phyloP scores from a whole-genome alignment of 2,329 filamentous ascomycete species.

The Metarhizium rileyi region DNA sequence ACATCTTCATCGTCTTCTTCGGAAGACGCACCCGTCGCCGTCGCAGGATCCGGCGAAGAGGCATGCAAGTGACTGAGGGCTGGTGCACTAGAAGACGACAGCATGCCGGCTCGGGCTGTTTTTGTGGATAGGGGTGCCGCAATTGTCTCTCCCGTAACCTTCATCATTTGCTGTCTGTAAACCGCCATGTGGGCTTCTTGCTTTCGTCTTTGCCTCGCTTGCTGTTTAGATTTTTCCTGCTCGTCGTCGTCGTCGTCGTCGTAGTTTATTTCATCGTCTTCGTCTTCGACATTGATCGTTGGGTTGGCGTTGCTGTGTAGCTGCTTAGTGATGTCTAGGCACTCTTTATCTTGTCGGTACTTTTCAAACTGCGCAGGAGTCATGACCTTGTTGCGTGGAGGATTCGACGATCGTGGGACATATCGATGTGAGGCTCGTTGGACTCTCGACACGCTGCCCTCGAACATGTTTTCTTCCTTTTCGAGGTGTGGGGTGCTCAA shows the following conservation, averaged over 20 bases:
- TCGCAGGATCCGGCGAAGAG: slow-evolving; percentile 25
- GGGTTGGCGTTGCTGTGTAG: slow-evolving; percentile 19
- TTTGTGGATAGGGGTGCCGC: slow-evolving; percentile 13
- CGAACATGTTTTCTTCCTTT: slow-evolving; percentile 48
- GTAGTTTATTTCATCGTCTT: slow-evolving; percentile 54
- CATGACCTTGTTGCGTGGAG: slow-evolving; percentile 67
- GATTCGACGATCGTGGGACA: slow-evolving; percentile 23
- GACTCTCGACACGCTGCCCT: slow-evolving; percentile 32
- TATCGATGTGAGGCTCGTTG: slow-evolving; percentile 27
- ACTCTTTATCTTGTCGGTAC: slow-evolving; percentile 65
- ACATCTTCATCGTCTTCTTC: slow-evolving; percentile 89
- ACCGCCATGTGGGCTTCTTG: slow-evolving; percentile 86
- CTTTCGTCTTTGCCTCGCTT: slow-evolving; percentile 69
- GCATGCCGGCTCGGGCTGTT: slow-evolving; percentile 42
- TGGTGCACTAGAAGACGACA: slow-evolving; percentile 52
- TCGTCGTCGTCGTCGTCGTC: slow-evolving; percentile 76
- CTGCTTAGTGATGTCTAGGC: slow-evolving; percentile 37
- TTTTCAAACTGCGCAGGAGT: slow-evolving; percentile 80
- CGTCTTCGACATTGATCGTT: slow-evolving; percentile 48
- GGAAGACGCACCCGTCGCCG: slow-evolving; percentile 47
- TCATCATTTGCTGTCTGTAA: slow-evolving; percentile 94
- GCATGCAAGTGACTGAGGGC: slow-evolving; percentile 37
- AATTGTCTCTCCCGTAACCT: slow-evolving; percentile 69
- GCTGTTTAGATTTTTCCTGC: slow-evolving; percentile 60
- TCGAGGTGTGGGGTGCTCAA: slow-evolving; percentile 20